phyloP scores from a whole-genome alignment of 192 early-diverging fungal species.

The Umbelopsis isabellina region DNA sequence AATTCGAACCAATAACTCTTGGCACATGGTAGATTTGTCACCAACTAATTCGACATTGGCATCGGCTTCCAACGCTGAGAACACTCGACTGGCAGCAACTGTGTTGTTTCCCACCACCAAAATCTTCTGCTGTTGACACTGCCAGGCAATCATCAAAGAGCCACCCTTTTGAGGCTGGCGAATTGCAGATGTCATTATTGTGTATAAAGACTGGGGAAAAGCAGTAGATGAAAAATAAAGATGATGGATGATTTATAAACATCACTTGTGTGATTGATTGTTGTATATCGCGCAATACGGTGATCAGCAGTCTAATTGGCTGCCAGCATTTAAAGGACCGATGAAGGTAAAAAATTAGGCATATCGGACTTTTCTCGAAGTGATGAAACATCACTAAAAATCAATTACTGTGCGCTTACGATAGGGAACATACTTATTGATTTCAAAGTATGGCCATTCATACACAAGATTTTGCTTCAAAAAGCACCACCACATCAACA shows the following conservation, averaged over 20 bases:
- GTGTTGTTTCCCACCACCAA: constrained; percentile 71
- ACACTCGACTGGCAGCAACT: constrained; percentile 67
- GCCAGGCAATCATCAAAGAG: constrained; percentile 66
- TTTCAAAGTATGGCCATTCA: too few species aligned
- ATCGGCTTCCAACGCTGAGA: constrained; percentile 71
- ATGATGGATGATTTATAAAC: neutral
- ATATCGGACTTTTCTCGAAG: too few species aligned
- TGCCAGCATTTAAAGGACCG: too few species aligned
- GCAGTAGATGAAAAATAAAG: neutral
- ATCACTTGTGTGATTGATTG: constrained; percentile 3
- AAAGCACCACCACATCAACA: neutral
- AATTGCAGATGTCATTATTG: neutral
- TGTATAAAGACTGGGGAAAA: neutral
- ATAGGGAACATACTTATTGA: too few species aligned
- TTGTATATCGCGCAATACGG: constrained; percentile 11
- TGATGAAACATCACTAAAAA: too few species aligned
- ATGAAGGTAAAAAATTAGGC: too few species aligned
- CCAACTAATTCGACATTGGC: constrained; percentile 65
- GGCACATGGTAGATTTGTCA: constrained; percentile 33
- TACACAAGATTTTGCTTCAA: too few species aligned
- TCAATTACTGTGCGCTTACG: too few species aligned
- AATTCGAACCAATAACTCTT: constrained; percentile 55
- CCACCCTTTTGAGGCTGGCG: constrained; percentile 37
- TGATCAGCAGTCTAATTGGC: constrained; percentile 16
- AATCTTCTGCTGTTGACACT: constrained; percentile 54